These are phyloP conservation scores for Fusarium paranaense DNA, from an alignment of 2,329 filamentous ascomycete genomes.

Conservation along the genomic window DNA sequence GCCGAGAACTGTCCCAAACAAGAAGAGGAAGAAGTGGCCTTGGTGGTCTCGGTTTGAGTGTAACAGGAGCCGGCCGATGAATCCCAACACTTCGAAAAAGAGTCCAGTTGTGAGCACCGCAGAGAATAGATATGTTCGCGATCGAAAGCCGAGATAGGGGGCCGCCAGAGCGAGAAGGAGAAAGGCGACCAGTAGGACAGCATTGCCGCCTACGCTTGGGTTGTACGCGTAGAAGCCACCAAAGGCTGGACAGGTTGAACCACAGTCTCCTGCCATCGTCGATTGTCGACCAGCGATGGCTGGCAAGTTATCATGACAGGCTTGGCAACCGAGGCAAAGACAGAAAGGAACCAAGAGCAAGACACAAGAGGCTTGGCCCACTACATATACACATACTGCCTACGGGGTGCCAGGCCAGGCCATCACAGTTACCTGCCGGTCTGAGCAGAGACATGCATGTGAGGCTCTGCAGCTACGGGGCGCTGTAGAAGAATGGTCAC, in stretches of 20 bases:
- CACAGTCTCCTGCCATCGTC: conserved; percentile 53
- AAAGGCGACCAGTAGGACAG: conserved; percentile 55
- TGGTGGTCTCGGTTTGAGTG: conserved; percentile 48
- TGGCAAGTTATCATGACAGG: conserved; percentile 42
- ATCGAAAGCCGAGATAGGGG: conserved; percentile 53
- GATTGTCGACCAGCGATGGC: conserved; percentile 28
- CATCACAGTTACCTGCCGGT: conserved; percentile 25
- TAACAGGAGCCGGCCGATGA: conserved; percentile 59
- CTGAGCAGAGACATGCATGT: conserved; percentile 37
- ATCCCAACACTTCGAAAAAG: conserved; percentile 58
- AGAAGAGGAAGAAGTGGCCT: conserved; percentile 56
- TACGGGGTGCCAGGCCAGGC: not conserved
- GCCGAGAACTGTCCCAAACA: conserved; percentile 61
- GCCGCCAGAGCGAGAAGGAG: conserved; percentile 53
- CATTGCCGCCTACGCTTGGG: conserved; percentile 55
- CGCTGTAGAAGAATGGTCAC: conserved; percentile 22
- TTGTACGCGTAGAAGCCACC: conserved; percentile 53
- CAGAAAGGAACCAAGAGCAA: conserved; percentile 18
- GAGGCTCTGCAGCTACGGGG: conserved; percentile 42
- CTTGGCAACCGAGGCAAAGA: conserved; percentile 25
- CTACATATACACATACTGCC: conserved; percentile 41
- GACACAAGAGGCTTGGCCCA: conserved; percentile 36
- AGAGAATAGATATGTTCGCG: conserved; percentile 55
- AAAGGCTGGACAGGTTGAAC: conserved; percentile 50
- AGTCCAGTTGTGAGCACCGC: conserved; percentile 55